Evolutionary conservation across 169 alveolate genomes (phyloP).

Genomic region (Cryptosporidium ubiquitum): DNA sequence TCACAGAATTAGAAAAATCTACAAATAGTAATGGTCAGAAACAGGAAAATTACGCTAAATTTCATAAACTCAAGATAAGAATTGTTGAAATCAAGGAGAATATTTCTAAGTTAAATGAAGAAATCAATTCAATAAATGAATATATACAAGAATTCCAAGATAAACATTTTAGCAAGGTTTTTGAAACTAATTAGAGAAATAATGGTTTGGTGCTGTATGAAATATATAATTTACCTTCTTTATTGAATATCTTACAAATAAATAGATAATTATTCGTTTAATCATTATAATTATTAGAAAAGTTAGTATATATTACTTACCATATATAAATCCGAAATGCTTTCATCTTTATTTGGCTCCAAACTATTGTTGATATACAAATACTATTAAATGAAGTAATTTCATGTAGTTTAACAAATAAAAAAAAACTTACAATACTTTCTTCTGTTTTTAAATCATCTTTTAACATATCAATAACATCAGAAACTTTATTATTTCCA

Average conservation of each 20-base stretch:
- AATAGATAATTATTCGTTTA: neutral
- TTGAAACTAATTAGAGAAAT: constrained; percentile 19
- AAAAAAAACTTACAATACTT: constrained; percentile 20
- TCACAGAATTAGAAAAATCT: constrained; percentile 7
- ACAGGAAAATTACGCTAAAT: constrained; percentile 1
- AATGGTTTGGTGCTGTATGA: constrained; percentile 25
- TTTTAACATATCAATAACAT: neutral
- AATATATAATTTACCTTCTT: constrained; percentile 12
- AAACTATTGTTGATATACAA: constrained; percentile 31
- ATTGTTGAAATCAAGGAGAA: neutral
- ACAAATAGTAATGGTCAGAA: neutral
- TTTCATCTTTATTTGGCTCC: constrained; percentile 46
- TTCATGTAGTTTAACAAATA: neutral
- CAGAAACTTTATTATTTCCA: constrained; percentile 19
- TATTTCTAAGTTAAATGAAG: constrained; percentile 14
- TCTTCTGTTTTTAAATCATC: constrained; percentile 18
- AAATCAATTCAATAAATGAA: neutral
- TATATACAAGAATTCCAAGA: constrained; percentile 22
- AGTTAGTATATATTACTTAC: constrained; percentile 3
- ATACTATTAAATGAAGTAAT: constrained; percentile 5
- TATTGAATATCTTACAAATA: constrained; percentile 1
- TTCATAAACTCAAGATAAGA: constrained; percentile 6
- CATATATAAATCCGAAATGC: constrained; percentile 39
- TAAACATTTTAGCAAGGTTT: constrained; percentile 9
- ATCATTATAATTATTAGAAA: neutral